These are phyloP conservation scores for Linnemannia hyalina DNA, from an alignment of 192 early-diverging fungal species.

Conservation along the genomic window DNA sequence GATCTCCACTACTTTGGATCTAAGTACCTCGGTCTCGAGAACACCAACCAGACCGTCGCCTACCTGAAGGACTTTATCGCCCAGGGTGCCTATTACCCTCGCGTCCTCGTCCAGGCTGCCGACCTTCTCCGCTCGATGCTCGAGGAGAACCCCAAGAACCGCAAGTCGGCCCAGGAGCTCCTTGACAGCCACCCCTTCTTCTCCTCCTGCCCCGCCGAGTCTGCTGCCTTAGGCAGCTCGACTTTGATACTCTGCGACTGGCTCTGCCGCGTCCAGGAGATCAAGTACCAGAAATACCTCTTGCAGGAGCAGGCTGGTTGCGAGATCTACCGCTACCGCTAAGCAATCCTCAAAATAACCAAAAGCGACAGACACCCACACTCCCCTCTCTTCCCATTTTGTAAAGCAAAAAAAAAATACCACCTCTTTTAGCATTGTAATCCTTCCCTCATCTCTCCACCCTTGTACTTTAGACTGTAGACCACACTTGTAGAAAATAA, in stretches of 20 bases:
- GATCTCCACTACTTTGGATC: constrained; percentile 79
- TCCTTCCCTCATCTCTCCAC: not conserved
- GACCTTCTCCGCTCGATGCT: constrained; percentile 45
- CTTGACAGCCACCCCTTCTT: constrained; percentile 51
- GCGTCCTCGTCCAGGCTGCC: constrained; percentile 34
- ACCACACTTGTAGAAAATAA: constrained; percentile 4
- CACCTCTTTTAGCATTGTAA: not conserved
- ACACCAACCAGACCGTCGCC: constrained; percentile 46
- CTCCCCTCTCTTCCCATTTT: not conserved
- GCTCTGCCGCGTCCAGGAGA: constrained; percentile 52
- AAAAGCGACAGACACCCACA: not conserved
- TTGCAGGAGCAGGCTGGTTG: constrained; percentile 36
- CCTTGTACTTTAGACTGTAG: constrained; percentile 18
- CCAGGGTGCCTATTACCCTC: constrained; percentile 42
- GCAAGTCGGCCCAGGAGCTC: constrained; percentile 39
- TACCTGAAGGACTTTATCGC: constrained; percentile 48
- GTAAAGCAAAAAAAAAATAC: not conserved
- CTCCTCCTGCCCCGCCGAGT: not conserved
- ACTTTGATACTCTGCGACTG: constrained; percentile 51
- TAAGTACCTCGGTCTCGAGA: constrained; percentile 61
- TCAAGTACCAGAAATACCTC: constrained; percentile 54
- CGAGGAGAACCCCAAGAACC: constrained; percentile 43
- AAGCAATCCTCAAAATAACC: not conserved
- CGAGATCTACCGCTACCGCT: constrained; percentile 52
- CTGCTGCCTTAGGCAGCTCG: not conserved